Base-by-base conservation (phyloP, 441 rosid genomes). In the Erodium texanum region DNA sequence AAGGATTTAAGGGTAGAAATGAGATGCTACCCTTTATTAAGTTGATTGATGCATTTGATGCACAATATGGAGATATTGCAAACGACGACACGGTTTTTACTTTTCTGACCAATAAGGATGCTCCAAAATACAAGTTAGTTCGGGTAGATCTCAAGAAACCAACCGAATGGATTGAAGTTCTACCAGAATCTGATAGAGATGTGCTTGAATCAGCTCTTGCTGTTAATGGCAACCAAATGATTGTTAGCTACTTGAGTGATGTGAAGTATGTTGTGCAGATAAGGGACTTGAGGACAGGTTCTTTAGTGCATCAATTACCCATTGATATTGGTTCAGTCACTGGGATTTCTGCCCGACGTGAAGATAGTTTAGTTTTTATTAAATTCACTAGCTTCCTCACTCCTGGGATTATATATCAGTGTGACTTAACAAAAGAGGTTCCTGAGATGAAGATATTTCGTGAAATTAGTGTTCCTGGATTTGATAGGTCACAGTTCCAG, bases 21-120 rank as follows among this genome's bases (percentile, higher is more conserved):
- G 74, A 66, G 61, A 77, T 75, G 24, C 94, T 94, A 61, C 94
- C 98, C 18, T 94, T 90, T 71, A 24, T 77, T 43, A 94, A 88
- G 86, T 88, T 94, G 41, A 24, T 94, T 15, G 98, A 94, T 78
- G 67, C 68, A 41, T 74, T 89, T 68, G 94, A 84, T 6, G 98
- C 97, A 0, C 82, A 77, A 62, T 94, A 92, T 77, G 24, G 10
- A 12, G 85, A 69, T 11, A 62, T 90, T 77, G 86, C 98, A 64
- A 92, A 94, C 79, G 99, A 94, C 82, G 97, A 69, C 66, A 79
- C 90, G 5, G 19, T 78, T 23, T 94, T 94, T 73, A 94, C 98
- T 74, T 92, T 92, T 73, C 72, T 77, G 56, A 94, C 98, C 11
- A 92, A 94, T 65, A 89, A 88, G 72, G 89, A 84, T 72, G 94